Base-by-base conservation (phyloP, 140 eudicot species). In the Senecio squalidus region DNA sequence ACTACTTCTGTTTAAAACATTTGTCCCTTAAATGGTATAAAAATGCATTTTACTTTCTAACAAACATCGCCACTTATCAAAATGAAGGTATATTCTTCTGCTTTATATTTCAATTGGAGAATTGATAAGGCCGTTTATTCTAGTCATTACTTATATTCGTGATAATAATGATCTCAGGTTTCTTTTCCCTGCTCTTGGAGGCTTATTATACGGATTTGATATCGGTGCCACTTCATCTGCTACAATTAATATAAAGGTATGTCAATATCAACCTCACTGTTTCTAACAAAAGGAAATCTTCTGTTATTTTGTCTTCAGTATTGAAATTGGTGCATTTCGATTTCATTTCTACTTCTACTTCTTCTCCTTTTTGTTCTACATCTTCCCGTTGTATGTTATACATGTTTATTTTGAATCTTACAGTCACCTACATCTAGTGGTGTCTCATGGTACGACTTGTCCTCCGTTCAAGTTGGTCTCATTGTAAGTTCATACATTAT, bases 211-310 rank as follows among this genome's bases (percentile, higher is more conserved):
- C 82, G 98, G 98, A 49, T 87, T 77, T 66, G 98, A 92, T 75
- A 87, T 92, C 36, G 98, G 98, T 39, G 96, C 95, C 50, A 92
- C 98, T 45, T 92, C 98, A 18, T 79, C 84, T 77, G 98, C 93
- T 55, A 76, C 84, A 24, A 84, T 92, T 61, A 81, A 85, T 64
- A 62, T 92, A 9, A 68, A 76, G 96, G 98, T 92, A 76, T 24
- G 6, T 21, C 14, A 36, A 36, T 15, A 36, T 36, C 43, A 36
- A 36, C 10, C n/a, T 36, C 43, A 36, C 43, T 13, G 43, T 13
- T 36, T 13, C 10, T 36, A 36, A 15, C 4, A 3, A 36, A 36
- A 36, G 43, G 43, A 0, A 9, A 36, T 36, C 10, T 36, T 36
- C 43, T n/a, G n/a, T n/a, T n/a, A 36, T 36, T 15, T 34, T 34